phyloP scores from a whole-genome alignment of 1,284 basidiomycete species.

The Pseudomicrostroma phylloplanum region DNA sequence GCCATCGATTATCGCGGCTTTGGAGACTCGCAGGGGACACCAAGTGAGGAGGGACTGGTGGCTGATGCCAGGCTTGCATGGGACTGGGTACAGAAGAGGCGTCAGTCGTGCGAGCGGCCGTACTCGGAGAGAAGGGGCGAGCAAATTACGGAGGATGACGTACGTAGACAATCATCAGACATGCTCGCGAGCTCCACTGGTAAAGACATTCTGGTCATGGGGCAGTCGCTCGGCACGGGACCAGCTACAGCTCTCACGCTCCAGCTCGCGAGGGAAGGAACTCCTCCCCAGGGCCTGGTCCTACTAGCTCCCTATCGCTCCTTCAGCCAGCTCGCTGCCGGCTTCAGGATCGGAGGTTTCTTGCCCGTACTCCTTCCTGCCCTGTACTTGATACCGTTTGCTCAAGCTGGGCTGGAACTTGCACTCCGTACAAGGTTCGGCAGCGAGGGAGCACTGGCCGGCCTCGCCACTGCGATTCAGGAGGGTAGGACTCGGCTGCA shows the following conservation, averaged over 20 bases:
- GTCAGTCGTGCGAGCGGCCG: not conserved
- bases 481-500: too few species aligned
- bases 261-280: slow-evolving; percentile 56
- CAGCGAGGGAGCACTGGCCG: not conserved
- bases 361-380: slow-evolving; percentile 64
- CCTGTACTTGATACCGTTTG: slow-evolving; percentile 2
- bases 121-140: not conserved
- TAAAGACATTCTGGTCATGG: slow-evolving; percentile 64
- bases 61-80: slow-evolving; percentile 73
- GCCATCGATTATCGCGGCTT: slow-evolving; percentile 88
- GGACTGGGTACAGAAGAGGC: slow-evolving; percentile 62
- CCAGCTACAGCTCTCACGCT: slow-evolving; percentile 63
- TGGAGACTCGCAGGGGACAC: slow-evolving; percentile 72
- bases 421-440: not conserved
- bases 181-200: slow-evolving; percentile 55
- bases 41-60: slow-evolving; percentile 68
- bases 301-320: slow-evolving; percentile 73
- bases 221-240: slow-evolving; percentile 76
- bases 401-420: slow-evolving; percentile 10
- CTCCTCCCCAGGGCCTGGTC: slow-evolving; percentile 60
- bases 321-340: slow-evolving; percentile 62
- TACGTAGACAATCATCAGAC: too few species aligned
- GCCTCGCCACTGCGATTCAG: not conserved
- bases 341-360: slow-evolving; percentile 59
- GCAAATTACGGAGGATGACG: too few species aligned